Evolutionary conservation across 108 stramenopile species (phyloP).

Genomic region (Cyclotella baltica): DNA sequence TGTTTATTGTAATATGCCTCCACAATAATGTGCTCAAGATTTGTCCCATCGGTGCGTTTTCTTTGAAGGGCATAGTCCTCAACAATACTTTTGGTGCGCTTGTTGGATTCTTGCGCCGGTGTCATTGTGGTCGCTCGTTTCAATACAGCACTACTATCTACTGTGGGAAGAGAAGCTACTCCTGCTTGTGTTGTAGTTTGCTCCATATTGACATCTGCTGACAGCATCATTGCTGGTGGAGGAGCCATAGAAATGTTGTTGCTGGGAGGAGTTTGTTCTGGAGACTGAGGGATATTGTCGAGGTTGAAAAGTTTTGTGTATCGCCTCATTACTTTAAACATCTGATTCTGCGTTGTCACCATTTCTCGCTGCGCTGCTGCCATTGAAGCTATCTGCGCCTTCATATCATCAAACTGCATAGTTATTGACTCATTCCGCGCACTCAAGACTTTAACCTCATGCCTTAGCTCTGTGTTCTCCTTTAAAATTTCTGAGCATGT

Average conservation of each 20-base stretch:
- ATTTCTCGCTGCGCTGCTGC: too few relatives aligned
- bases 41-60: background rate
- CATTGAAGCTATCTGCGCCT: background rate
- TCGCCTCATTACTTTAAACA: background rate
- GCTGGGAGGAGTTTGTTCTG: background rate
- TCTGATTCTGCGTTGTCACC: background rate
- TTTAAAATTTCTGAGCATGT: background rate
- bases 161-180: background rate
- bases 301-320: background rate
- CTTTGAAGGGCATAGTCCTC: background rate
- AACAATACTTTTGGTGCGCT: background rate
- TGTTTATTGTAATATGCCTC: background rate
- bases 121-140: background rate
- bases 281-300: background rate
- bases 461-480: slow-evolving; percentile 6
- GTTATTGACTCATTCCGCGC: background rate
- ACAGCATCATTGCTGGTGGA: background rate
- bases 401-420: background rate
- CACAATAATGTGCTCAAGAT: background rate
- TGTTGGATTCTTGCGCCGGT: background rate
- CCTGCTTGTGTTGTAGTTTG: too few relatives aligned
- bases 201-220: too few relatives aligned
- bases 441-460: background rate
- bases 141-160: background rate
- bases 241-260: background rate